Conservation (phyloP, 768 basidiomycete genomes). For the Podaxis carcinomalis region DNA sequence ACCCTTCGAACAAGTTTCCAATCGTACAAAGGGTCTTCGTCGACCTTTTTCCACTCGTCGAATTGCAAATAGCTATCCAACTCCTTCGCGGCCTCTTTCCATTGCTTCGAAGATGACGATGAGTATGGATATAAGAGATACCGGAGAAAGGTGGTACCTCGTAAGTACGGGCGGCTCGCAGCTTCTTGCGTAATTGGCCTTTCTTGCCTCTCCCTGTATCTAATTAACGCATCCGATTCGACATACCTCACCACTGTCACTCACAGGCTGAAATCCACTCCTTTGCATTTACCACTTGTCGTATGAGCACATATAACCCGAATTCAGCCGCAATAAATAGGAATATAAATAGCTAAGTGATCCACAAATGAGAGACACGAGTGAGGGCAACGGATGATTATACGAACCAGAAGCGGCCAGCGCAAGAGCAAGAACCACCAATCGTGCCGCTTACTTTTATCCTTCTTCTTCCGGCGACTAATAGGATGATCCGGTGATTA, state of each 20-base stretch:
- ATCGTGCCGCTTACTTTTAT: conserved; percentile 51
- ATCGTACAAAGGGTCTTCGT: conserved; percentile 90
- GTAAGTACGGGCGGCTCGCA: conserved; percentile 74
- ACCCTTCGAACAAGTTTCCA: conserved; percentile 83
- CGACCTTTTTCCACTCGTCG: conserved; percentile 83
- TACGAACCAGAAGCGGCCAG: conserved; percentile 79
- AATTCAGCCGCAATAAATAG: conserved; percentile 82
- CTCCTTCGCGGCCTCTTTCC: conserved; percentile 76
- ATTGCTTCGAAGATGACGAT: conserved; percentile 48
- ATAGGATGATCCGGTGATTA: not conserved
- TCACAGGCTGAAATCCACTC: conserved; percentile 90
- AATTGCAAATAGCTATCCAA: conserved; percentile 84
- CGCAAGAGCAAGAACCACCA: conserved; percentile 74
- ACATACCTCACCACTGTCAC: conserved; percentile 10
- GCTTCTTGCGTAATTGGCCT: conserved; percentile 66
- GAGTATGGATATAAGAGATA: not conserved
- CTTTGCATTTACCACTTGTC: conserved; percentile 92
- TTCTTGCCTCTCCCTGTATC: conserved; percentile 79
- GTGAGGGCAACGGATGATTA: not conserved
- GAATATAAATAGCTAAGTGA: conserved; percentile 72
- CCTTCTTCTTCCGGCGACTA: conserved; percentile 29
- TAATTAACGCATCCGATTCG: not conserved
- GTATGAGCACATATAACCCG: conserved; percentile 77
- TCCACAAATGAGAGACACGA: not conserved
- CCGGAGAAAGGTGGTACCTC: conserved; percentile 40